Percentiles rank a stretch among this genome's conserved stretches.
phyloP scores from a whole-genome alignment of 306 rosid species.

The Acacia melanoxylon region DNA sequence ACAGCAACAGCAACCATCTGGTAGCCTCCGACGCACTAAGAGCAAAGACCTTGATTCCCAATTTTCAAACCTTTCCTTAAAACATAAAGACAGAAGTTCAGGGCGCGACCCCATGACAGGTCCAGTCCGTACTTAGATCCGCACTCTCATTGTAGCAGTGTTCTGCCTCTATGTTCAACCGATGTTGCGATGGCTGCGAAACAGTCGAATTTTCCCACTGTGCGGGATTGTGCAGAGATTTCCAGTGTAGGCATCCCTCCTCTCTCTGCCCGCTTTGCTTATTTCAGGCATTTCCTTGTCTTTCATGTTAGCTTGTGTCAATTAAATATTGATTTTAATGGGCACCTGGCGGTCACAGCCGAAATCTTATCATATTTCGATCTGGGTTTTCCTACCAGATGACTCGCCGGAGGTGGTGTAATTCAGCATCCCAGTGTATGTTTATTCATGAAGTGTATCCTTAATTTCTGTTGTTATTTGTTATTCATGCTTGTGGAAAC shows the following conservation, averaged over 20 bases:
- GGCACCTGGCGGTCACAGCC: constrained; percentile 89
- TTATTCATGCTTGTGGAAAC: constrained; percentile 5
- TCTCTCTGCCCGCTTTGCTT: constrained; percentile 54
- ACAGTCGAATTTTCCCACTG: constrained; percentile 39
- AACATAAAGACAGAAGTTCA: constrained; percentile 76
- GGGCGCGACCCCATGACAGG: constrained; percentile 74
- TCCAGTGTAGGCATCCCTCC: constrained; percentile 37
- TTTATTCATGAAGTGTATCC: constrained; percentile 38
- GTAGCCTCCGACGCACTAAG: constrained; percentile 74
- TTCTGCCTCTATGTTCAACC: constrained; percentile 37
- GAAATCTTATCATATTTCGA: constrained; percentile 41
- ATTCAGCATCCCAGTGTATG: constrained; percentile 38
- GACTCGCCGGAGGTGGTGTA: constrained; percentile 87
- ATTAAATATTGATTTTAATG: constrained; percentile 41
- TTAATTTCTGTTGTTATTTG: constrained; percentile 35
- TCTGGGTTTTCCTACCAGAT: constrained; percentile 41
- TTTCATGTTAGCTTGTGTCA: constrained; percentile 44
- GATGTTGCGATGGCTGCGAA: constrained; percentile 41
- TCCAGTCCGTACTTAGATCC: constrained; percentile 65
- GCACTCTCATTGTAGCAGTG: constrained; percentile 38
- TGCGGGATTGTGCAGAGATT: constrained; percentile 66
- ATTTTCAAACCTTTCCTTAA: constrained; percentile 79
- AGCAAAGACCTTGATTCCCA: constrained; percentile 96
- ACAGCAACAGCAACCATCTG: constrained; percentile 64
- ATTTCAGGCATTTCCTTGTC: constrained; percentile 40